These are phyloP conservation scores for Alternaria triticina DNA, from an alignment of 2,329 filamentous ascomycete genomes.

Conservation along the genomic window DNA sequence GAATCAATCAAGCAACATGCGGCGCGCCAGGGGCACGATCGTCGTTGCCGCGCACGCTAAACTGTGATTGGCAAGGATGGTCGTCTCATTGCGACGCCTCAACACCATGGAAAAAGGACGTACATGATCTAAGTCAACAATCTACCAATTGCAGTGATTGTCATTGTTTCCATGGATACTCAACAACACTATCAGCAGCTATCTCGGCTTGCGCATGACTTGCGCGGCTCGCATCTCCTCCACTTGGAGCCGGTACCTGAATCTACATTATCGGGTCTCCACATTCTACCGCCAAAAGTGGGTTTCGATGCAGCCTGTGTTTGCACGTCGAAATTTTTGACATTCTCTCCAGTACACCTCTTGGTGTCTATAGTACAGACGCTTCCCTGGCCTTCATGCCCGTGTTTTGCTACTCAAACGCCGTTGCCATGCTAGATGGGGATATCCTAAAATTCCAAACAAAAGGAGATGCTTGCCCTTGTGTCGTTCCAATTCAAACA, in stretches of 20 bases:
- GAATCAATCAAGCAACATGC: conserved; percentile 21
- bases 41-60: conserved; percentile 32
- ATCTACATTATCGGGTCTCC: conserved; percentile 11
- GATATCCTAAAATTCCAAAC: conserved; percentile 31
- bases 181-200: background rate
- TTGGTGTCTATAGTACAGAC: conserved; percentile 13
- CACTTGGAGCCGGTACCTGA: conserved; percentile 9
- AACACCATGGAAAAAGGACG: conserved; percentile 2
- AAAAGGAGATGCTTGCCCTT: conserved; percentile 13
- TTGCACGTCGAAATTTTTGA: conserved; percentile 1
- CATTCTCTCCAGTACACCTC: conserved; percentile 7
- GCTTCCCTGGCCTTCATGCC: conserved; percentile 3
- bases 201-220: background rate
- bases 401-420: conserved; percentile 7
- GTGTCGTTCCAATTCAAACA: conserved; percentile 6
- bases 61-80: conserved; percentile 19
- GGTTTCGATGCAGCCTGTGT: conserved; percentile 2
- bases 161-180: background rate
- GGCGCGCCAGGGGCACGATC: conserved; percentile 37
- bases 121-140: background rate
- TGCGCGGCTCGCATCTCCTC: background rate
- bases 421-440: conserved; percentile 20
- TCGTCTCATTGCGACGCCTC: conserved; percentile 17
- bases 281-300: conserved; percentile 12
- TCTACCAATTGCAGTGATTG: background rate